Evolutionary conservation across 345 rosid species (phyloP), one percentile per base, ranked within the genome.

Genomic region (Euphorbia pulcherrima): DNA sequence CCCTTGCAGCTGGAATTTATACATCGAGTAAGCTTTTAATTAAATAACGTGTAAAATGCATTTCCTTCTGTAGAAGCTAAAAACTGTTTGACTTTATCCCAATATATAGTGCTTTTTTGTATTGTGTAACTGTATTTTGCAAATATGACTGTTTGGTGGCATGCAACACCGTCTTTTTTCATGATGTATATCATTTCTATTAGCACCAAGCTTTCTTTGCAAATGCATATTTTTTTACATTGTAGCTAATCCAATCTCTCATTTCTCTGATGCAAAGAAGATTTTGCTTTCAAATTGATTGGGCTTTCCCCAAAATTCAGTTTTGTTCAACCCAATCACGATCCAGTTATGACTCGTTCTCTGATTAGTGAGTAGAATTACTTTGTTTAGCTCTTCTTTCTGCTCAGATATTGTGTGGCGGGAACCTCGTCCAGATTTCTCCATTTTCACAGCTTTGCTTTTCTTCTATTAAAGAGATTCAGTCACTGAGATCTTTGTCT

Each of bases 1-100:
- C 99, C 74, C 92, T 94, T 65, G 99, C 99, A 27, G 97, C 97
- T 18, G 99, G 99, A 48, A 72, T 94, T 79, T 94, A 94, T 83
- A 91, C 97, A 62, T 89, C 99, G 50, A 86, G 99, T 97, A 89
- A 75, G 73, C 53, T 4, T 68, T 8, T 4, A 37, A 41, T 11
- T 1, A 41, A 4, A 11, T n/a, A n/a, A n/a, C 13, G 13, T 41
- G 47, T 16, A 41, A 23, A 17, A 21, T 47, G n/a, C 26, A 52
- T 52, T 16, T 11, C 23, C 21, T 52, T 0, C 2, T 51, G 50
- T 60, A 33, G 35, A 28, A 51, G 61, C 52, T 47, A 8, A 52
- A 58, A 37, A 30, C 52, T 21, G 20, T 51, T 40, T 53, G 1
- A 16, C 12, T 24, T 23, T 23, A 21, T 27, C 18, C 56, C 13